A percentile compares a stretch with the other conserved stretches of the same genome.
Evolutionary conservation across 192 early-diverging fungal species (phyloP).

Genomic region (Polychytrium aggregatum): DNA sequence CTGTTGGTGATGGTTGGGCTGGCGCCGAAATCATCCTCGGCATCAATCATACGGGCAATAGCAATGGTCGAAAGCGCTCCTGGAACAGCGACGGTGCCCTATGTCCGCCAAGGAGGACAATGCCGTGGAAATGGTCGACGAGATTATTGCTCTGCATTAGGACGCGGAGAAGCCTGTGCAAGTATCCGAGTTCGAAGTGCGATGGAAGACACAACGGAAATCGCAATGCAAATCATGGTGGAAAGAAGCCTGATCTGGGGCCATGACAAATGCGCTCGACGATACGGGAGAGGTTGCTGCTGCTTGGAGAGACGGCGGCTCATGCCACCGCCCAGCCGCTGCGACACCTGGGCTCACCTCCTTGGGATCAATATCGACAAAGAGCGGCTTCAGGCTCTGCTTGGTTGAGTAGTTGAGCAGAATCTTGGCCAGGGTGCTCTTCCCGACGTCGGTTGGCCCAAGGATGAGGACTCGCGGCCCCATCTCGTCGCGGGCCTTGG

Average conservation of each 20-base stretch:
- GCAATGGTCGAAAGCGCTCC: conserved; percentile 72
- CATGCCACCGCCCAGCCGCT: no score
- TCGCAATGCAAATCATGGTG: no score
- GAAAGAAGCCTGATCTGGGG: no score
- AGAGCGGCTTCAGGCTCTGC: conserved; percentile 61
- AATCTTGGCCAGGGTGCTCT: conserved; percentile 75
- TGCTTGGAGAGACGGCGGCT: no score
- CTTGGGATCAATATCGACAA: conserved; percentile 76
- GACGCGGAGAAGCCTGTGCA: no score
- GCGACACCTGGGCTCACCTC: conserved; percentile 31
- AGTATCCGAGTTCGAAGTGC: no score
- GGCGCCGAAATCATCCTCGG: conserved; percentile 70
- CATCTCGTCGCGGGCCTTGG: no score
- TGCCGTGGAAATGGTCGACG: no score
- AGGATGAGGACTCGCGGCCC: conserved; percentile 60
- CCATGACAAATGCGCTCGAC: no score
- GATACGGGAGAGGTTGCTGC: no score
- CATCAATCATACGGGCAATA: conserved; percentile 65
- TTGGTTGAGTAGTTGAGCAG: conserved; percentile 80
- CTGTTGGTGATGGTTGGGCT: conserved; percentile 56
- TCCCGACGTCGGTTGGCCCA: conserved; percentile 87
- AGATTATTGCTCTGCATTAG: no score
- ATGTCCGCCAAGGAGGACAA: neutral
- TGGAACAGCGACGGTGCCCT: conserved; percentile 76
- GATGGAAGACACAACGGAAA: no score